Conservation (phyloP, 176 grass and related monocot genomes). For the Carex littledalei region DNA sequence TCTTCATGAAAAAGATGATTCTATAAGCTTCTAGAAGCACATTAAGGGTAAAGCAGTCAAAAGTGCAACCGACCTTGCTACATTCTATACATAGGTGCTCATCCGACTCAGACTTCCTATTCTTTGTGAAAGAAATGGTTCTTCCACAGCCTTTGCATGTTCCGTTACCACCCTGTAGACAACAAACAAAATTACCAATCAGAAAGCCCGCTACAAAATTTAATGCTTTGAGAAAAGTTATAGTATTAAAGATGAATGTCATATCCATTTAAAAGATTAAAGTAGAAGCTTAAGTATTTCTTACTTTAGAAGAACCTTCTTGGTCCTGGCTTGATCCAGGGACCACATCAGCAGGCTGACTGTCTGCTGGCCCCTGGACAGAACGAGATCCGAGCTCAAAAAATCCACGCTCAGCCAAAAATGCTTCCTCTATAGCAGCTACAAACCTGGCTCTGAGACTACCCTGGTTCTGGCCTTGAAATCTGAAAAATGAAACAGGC, state of each 20-base stretch:
- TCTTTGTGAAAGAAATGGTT: not conserved
- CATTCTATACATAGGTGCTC: not conserved
- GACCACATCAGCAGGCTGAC: slow-evolving; percentile 31
- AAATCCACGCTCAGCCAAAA: slow-evolving; percentile 63
- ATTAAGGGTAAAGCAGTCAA: not conserved
- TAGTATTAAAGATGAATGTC: not conserved
- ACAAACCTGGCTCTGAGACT: slow-evolving; percentile 61
- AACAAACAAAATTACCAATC: not conserved
- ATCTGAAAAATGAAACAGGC: slow-evolving; percentile 32
- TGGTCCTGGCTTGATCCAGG: slow-evolving; percentile 24
- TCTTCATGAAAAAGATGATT: not conserved
- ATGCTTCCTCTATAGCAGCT: slow-evolving; percentile 84
- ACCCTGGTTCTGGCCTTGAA: slow-evolving; percentile 64
- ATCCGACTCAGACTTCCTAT: slow-evolving; percentile 1
- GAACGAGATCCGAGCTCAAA: slow-evolving; percentile 37
- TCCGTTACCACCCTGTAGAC: not conserved
- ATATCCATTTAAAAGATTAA: not conserved
- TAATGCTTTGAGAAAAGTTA: not conserved
- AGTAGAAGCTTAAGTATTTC: not conserved
- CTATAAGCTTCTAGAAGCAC: not conserved
- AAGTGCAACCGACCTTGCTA: slow-evolving; percentile 7
- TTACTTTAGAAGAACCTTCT: slow-evolving; percentile 25
- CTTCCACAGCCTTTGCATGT: slow-evolving; percentile 7
- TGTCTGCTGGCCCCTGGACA: slow-evolving; percentile 16
- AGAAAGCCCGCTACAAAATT: not conserved